Evolutionary conservation across 371 early-diverging fungal species (phyloP).

Genomic region (Gilbertella persicaria): DNA sequence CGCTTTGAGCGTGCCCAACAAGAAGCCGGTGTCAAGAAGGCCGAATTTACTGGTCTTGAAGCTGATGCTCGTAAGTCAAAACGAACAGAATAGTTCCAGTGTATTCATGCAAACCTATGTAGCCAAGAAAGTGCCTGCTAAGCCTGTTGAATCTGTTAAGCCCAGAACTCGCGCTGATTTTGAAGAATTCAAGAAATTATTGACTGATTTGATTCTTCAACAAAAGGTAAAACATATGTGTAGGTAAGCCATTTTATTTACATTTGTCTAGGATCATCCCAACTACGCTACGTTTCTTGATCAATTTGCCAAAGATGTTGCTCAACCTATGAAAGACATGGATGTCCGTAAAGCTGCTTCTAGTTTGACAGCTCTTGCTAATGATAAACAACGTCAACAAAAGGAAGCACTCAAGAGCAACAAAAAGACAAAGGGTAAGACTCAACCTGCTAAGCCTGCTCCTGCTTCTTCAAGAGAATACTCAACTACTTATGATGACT

Average conservation of each 20-base stretch:
- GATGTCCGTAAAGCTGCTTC: conserved; percentile 85
- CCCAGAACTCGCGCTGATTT: conserved; percentile 89
- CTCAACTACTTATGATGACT: conserved; percentile 65
- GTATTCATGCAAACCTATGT: not conserved
- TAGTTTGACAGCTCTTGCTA: conserved; percentile 80
- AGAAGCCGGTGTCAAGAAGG: conserved; percentile 55
- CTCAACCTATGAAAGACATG: conserved; percentile 75
- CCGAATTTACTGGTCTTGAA: conserved; percentile 54
- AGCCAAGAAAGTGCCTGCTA: conserved; percentile 30
- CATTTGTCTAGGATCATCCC: conserved; percentile 27
- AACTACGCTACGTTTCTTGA: conserved; percentile 75
- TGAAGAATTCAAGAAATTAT: conserved; percentile 68
- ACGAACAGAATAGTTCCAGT: too few species aligned
- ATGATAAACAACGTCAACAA: conserved; percentile 87
- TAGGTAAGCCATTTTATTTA: too few species aligned
- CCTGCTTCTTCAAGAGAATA: conserved; percentile 38
- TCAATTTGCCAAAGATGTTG: conserved; percentile 75
- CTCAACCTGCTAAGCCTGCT: conserved; percentile 51
- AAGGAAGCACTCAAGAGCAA: conserved; percentile 69
- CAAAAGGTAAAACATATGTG: conserved; percentile 71
- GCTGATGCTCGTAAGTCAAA: conserved; percentile 16
- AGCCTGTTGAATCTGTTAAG: conserved; percentile 65
- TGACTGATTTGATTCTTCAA: conserved; percentile 70
- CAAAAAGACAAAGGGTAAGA: conserved; percentile 67
- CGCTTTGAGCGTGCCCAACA: conserved; percentile 60